These are phyloP conservation scores for Starmerella powellii DNA, from an alignment of 805 yeast species.

Conservation along the genomic window DNA sequence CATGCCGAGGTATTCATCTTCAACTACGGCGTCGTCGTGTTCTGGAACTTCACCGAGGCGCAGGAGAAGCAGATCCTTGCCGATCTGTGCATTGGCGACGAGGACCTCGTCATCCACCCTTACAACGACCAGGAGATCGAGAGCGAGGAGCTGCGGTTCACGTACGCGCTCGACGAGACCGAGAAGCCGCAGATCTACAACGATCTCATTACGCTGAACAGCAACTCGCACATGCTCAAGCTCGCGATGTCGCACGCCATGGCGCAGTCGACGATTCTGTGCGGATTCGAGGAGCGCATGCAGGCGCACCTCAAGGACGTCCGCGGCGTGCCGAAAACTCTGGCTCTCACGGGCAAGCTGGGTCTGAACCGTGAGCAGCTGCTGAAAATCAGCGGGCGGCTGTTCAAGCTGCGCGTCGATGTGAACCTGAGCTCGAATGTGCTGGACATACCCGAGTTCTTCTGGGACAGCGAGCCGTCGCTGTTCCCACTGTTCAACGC, in stretches of 20 bases:
- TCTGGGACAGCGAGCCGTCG: slow-evolving; percentile 92
- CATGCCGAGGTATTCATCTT: slow-evolving; percentile 75
- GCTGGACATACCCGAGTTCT: slow-evolving; percentile 88
- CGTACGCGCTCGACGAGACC: slow-evolving; percentile 38
- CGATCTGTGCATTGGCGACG: slow-evolving; percentile 61
- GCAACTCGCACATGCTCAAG: slow-evolving; percentile 87
- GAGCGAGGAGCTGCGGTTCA: slow-evolving; percentile 75
- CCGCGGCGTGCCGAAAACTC: slow-evolving; percentile 74
- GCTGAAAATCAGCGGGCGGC: slow-evolving; percentile 74
- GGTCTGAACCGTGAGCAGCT: slow-evolving; percentile 78
- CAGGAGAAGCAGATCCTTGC: slow-evolving; percentile 92
- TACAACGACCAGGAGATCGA: slow-evolving; percentile 77
- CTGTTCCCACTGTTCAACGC: slow-evolving; percentile 85
- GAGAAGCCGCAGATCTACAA: slow-evolving; percentile 50
- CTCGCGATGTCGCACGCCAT: slow-evolving; percentile 91
- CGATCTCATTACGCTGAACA: slow-evolving; percentile 81
- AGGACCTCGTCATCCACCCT: slow-evolving; percentile 52
- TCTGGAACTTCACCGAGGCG: slow-evolving; percentile 88
- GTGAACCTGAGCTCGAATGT: slow-evolving; percentile 84
- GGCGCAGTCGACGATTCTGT: slow-evolving; percentile 87
- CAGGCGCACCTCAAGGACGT: slow-evolving; percentile 71
- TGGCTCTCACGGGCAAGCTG: slow-evolving; percentile 79
- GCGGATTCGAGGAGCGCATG: slow-evolving; percentile 85
- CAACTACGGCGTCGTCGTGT: slow-evolving; percentile 90
- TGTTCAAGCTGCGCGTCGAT: slow-evolving; percentile 83